Conservation (phyloP, 495 filamentous ascomycete species). For the Xylona heveae region DNA sequence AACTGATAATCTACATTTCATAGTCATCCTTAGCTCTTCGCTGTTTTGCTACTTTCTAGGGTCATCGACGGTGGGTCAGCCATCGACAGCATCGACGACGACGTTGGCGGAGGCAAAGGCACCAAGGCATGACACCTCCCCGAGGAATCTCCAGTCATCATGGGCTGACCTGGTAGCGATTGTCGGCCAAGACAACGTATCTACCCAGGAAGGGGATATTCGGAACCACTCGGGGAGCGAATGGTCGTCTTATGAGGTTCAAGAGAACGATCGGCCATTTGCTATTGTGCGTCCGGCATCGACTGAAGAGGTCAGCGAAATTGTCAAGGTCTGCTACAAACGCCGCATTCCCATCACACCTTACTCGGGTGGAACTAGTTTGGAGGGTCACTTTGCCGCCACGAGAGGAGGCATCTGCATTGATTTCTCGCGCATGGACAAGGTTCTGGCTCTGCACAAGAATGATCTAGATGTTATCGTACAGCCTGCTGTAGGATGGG, state of each 20-base stretch:
- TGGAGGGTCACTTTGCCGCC: constrained; percentile 65
- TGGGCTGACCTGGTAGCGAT: constrained; percentile 83
- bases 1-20: background rate
- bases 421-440: constrained; percentile 57
- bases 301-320: constrained; percentile 45
- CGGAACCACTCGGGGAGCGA: constrained; percentile 59
- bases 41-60: constrained; percentile 52
- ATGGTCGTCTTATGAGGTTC: constrained; percentile 57
- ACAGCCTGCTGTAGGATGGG: constrained; percentile 67
- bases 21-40: constrained; percentile 36
- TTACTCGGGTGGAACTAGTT: constrained; percentile 54
- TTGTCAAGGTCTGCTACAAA: constrained; percentile 56
- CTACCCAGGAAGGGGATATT: constrained; percentile 45
- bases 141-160: constrained; percentile 67
- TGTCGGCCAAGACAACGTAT: constrained; percentile 69
- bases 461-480: constrained; percentile 66
- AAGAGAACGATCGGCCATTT: constrained; percentile 4
- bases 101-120: constrained; percentile 36
- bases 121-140: constrained; percentile 47
- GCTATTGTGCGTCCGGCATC: constrained; percentile 37
- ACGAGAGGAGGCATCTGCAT: constrained; percentile 57
- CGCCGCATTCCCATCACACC: constrained; percentile 52
- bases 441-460: constrained; percentile 46
- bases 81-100: constrained; percentile 48
- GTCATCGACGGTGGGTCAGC: constrained; percentile 30